phyloP scores from a whole-genome alignment of 164 flowering plant genomes.

The Macadamia integrifolia region DNA sequence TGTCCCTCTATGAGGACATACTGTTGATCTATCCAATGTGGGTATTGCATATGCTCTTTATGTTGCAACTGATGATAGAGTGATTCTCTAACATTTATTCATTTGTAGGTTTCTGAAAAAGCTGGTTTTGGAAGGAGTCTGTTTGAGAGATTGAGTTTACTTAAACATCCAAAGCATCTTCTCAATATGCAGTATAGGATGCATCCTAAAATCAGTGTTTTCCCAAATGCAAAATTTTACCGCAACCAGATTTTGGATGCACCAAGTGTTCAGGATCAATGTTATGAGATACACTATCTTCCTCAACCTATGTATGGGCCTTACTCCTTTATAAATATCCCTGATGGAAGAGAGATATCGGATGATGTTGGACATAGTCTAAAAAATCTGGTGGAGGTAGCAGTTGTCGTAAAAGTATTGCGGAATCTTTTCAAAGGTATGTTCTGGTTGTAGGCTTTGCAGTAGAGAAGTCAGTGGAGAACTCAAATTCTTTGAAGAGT shows the following conservation, averaged over 20 bases:
- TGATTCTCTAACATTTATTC: neutral
- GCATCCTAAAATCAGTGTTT: conserved; percentile 54
- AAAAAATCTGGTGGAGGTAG: conserved; percentile 39
- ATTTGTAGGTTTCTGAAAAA: conserved; percentile 20
- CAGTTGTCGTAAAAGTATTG: conserved; percentile 26
- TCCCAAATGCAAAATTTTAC: conserved; percentile 45
- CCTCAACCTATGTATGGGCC: conserved; percentile 37
- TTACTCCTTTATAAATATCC: conserved; percentile 38
- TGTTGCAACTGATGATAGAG: no score
- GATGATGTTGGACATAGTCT: conserved; percentile 19
- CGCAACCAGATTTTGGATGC: conserved; percentile 26
- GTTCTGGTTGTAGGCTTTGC: no score
- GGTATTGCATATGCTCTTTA: no score
- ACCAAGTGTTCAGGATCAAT: conserved; percentile 19
- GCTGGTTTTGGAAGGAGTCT: conserved; percentile 57
- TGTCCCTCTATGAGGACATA: no score
- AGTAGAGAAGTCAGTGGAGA: no score
- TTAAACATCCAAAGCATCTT: conserved; percentile 33
- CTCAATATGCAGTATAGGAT: conserved; percentile 48
- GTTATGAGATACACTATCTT: conserved; percentile 26
- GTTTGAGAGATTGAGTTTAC: conserved; percentile 33
- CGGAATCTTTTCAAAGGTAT: conserved; percentile 32
- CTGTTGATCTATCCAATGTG: no score
- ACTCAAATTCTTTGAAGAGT: no score
- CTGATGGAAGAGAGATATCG: conserved; percentile 25